Evolutionary conservation across 176 grass and related monocot species (phyloP).

Genomic region (Urochloa ruziziensis): DNA sequence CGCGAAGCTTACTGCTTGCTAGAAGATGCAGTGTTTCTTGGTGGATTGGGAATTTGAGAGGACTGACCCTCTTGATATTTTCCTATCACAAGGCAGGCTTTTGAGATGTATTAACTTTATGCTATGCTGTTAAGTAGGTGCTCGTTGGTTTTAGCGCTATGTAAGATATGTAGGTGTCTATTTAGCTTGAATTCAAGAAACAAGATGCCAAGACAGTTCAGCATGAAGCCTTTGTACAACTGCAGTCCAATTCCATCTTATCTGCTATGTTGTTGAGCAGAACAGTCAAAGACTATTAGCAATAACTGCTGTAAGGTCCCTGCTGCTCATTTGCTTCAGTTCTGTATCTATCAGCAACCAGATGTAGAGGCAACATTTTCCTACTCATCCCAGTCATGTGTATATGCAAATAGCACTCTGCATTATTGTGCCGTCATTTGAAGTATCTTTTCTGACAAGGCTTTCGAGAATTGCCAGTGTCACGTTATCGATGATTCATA

Average conservation of each 20-base stretch:
- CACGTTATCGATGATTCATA: not conserved
- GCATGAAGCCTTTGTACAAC: not conserved
- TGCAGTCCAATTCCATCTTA: not conserved
- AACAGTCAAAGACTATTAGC: not conserved
- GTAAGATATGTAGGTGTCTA: constrained; percentile 29
- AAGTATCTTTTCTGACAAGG: not conserved
- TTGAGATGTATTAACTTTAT: not conserved
- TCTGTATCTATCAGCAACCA: not conserved
- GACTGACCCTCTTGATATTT: not conserved
- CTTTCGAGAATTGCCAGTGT: not conserved
- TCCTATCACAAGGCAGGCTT: not conserved
- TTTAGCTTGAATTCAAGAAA: not conserved
- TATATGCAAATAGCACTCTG: not conserved
- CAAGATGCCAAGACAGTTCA: not conserved
- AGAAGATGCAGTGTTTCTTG: not conserved
- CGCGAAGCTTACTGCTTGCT: constrained; percentile 48
- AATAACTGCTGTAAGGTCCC: not conserved
- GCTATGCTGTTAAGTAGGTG: not conserved
- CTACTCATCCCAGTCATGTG: not conserved
- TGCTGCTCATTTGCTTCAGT: not conserved
- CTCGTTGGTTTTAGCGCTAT: not conserved
- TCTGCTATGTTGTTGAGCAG: not conserved
- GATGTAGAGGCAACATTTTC: not conserved
- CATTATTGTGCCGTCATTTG: not conserved
- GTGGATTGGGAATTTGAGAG: not conserved